Base-by-base conservation (phyloP, 306 rosid genomes). In the Malus asiatica region DNA sequence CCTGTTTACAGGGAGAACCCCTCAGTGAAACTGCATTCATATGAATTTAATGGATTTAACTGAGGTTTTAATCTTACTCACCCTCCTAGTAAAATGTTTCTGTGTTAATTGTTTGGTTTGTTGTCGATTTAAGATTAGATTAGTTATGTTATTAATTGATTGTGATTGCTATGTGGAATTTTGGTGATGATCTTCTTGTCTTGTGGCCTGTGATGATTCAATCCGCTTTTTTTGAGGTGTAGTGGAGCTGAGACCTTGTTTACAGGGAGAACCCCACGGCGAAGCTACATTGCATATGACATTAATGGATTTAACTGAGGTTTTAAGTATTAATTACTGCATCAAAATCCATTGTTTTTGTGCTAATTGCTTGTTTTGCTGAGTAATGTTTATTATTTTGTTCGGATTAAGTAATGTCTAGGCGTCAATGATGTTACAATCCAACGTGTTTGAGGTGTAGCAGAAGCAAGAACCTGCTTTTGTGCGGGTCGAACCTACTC, bases 1-100 rank as follows among this genome's bases (percentile, higher is more conserved):
- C 93, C 84, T 88, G 93, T 81, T 77, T 76, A 15, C 88, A 87
- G 88, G 97, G 90, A 66, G 93, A 91, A 93, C 95, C 98, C 82
- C 93, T 86, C 83, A 90, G 92, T 59, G 90, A 88, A 86, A 70
- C 86, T 66, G 12, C 88, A 79, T 84, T 73, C 80, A 75, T 74
- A 64, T 80, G 98, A 89, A 19, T 38, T 63, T 0, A 51, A 35
- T 35, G 93, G 92, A 79, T 89, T 84, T 71, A 2, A 6, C 90
- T 79, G 90, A 88, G 83, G 86, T 81, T 3, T 15, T 0, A 13
- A 19, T 63, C 11, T 9, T 8, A 65, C 2, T 65, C 3, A 32
- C 30, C 68, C 1, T 60, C 66, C 13, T 1, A 25, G 29, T 11
- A 3, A 6, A 13, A 1, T 42, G 13, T n/a, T 30, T 45, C 7